phyloP scores from a whole-genome alignment of 441 rosid species.

The Erysimum cheiri region DNA sequence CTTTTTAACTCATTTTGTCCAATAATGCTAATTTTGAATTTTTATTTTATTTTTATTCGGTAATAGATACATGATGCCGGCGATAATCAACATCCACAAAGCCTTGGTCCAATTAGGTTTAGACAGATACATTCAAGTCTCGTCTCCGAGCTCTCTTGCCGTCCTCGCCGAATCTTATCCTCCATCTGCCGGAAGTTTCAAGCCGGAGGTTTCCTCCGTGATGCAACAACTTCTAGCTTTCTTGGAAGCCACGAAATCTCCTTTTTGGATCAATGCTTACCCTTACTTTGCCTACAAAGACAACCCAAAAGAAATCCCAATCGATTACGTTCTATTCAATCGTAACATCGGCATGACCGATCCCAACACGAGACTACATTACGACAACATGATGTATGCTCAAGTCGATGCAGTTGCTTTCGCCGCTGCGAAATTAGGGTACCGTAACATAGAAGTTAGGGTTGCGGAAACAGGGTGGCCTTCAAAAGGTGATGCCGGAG shows the following conservation, averaged over 20 bases:
- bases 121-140: slow-evolving; percentile 63
- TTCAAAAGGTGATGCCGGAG: slow-evolving; percentile 65
- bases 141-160: slow-evolving; percentile 60
- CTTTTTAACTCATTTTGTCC: not conserved
- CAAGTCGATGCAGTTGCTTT: slow-evolving; percentile 63
- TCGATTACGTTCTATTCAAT: slow-evolving; percentile 71
- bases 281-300: slow-evolving; percentile 83
- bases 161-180: slow-evolving; percentile 63
- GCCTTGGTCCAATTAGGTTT: slow-evolving; percentile 65
- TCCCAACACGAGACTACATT: slow-evolving; percentile 60
- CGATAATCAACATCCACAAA: slow-evolving; percentile 60
- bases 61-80: slow-evolving; percentile 57
- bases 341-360: slow-evolving; percentile 69
- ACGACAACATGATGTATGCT: slow-evolving; percentile 84
- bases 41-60: not conserved
- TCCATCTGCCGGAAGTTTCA: slow-evolving; percentile 72
- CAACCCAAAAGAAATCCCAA: slow-evolving; percentile 50
- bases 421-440: slow-evolving; percentile 66
- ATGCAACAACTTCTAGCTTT: slow-evolving; percentile 61
- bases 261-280: slow-evolving; percentile 79
- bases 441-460: slow-evolving; percentile 59
- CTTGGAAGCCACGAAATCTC: slow-evolving; percentile 52
- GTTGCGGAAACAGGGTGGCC: slow-evolving; percentile 88
- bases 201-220: slow-evolving; percentile 47
- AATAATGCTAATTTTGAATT: not conserved